Percentiles rank a stretch among this genome's conserved stretches.
Conservation (phyloP, 2,329 filamentous ascomycete genomes). For the Hymenoscyphus occultus region DNA sequence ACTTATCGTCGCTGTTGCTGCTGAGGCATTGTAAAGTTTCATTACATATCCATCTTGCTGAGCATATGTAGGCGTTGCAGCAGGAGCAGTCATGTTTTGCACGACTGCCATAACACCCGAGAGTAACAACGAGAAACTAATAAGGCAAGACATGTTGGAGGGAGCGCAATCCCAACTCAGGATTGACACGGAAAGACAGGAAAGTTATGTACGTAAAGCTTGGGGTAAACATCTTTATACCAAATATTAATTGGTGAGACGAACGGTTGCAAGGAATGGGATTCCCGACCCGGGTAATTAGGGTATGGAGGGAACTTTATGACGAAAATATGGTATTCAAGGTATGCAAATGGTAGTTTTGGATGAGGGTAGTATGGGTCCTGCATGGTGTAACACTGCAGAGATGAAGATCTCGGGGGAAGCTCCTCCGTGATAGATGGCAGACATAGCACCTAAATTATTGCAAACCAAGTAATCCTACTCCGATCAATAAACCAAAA, state of each 20-base stretch:
- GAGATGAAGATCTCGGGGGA: conserved; percentile 6
- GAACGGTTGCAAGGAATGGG: conserved; percentile 1
- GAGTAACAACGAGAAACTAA: conserved; percentile 4
- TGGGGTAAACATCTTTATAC: not conserved
- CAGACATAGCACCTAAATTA: conserved; percentile 5
- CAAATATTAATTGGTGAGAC: not conserved
- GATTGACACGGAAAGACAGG: not conserved
- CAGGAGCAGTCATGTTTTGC: not conserved
- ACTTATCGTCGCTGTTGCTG: conserved; percentile 42
- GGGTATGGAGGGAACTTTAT: not conserved
- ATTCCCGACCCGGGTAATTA: conserved; percentile 5
- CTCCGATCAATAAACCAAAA: too few relatives aligned
- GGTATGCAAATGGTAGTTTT: not conserved
- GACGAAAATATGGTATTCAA: not conserved
- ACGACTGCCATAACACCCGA: conserved; percentile 5
- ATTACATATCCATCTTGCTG: conserved; percentile 22
- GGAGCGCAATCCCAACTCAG: not conserved
- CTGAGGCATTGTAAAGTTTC: conserved; percentile 40
- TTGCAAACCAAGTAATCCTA: not conserved
- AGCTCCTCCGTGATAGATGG: conserved; percentile 7
- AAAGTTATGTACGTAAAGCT: not conserved
- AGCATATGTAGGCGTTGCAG: conserved; percentile 13
- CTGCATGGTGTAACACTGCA: conserved; percentile 4
- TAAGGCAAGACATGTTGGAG: not conserved
- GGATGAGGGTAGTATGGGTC: not conserved